These are phyloP conservation scores for Hirsutella rhossiliensis DNA, from an alignment of 2,329 filamentous ascomycete genomes.

Conservation along the genomic window DNA sequence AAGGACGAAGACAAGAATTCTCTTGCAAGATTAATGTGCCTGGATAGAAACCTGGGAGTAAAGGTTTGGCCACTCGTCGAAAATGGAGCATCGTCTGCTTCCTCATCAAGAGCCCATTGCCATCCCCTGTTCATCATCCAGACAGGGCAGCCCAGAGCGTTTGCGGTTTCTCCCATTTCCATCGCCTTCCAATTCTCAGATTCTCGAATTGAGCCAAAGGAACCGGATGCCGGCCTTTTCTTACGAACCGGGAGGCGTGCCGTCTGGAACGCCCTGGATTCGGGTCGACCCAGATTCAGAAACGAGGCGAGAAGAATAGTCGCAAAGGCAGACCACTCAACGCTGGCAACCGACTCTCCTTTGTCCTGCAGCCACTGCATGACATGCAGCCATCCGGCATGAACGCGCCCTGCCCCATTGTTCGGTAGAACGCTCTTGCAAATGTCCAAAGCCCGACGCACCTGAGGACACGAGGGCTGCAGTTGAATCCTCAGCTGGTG, in stretches of 20 bases:
- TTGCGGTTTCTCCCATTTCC: slow-evolving; percentile 31
- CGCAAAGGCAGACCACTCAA: slow-evolving; percentile 59
- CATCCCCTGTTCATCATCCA: slow-evolving; percentile 55
- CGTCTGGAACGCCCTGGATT: slow-evolving; percentile 12
- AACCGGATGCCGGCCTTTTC: slow-evolving; percentile 20
- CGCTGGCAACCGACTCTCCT: slow-evolving; percentile 32
- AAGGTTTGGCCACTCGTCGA: slow-evolving; percentile 13
- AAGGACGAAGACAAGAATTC: slow-evolving; percentile 50
- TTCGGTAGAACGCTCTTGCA: slow-evolving; percentile 54
- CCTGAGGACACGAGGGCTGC: slow-evolving; percentile 50
- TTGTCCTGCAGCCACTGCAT: slow-evolving; percentile 53
- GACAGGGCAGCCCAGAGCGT: slow-evolving; percentile 34
- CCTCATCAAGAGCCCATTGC: slow-evolving; percentile 58
- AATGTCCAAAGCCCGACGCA: slow-evolving; percentile 45
- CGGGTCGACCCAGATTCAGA: slow-evolving; percentile 40
- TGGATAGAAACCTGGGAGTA: slow-evolving; percentile 30
- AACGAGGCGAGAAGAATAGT: slow-evolving; percentile 54
- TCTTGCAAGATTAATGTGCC: slow-evolving; percentile 46
- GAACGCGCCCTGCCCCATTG: slow-evolving; percentile 44
- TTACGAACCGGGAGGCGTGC: slow-evolving; percentile 17
- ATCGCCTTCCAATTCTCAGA: slow-evolving; percentile 36
- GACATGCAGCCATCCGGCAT: slow-evolving; percentile 62
- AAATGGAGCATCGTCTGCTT: slow-evolving; percentile 19
- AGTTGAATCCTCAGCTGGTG: slow-evolving; percentile 60
- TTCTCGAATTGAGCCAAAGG: slow-evolving; percentile 21